These are phyloP conservation scores for Xylaria flabelliformis DNA, from an alignment of 495 filamentous ascomycete species.

Conservation along the genomic window DNA sequence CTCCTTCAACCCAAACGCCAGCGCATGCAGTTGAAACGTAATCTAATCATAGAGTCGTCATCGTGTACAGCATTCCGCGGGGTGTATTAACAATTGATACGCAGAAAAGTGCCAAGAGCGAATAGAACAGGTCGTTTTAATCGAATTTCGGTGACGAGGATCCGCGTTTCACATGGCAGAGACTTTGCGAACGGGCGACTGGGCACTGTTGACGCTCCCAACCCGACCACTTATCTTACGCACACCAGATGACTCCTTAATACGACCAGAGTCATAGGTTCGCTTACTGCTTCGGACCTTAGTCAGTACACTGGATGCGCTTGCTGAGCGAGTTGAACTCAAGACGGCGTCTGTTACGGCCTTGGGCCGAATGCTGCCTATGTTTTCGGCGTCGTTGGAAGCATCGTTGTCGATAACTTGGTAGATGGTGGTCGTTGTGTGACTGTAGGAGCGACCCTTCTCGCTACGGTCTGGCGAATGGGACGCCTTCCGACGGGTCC, in stretches of 20 bases:
- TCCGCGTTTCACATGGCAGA: constrained; percentile 43
- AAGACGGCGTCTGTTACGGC: constrained; percentile 54
- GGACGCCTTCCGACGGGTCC: constrained; percentile 64
- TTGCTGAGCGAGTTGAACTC: constrained; percentile 59
- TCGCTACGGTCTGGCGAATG: constrained; percentile 50
- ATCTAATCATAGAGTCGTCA: constrained; percentile 41
- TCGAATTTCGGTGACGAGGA: constrained; percentile 9
- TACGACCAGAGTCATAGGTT: constrained; percentile 62
- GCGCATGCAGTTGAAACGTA: constrained; percentile 40
- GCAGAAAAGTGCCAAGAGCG: constrained; percentile 30
- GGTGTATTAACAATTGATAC: constrained; percentile 32
- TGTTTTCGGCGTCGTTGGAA: constrained; percentile 61
- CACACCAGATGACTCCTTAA: constrained; percentile 67
- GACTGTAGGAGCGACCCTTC: constrained; percentile 54
- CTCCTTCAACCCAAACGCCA: constrained; percentile 39
- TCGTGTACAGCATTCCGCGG: constrained; percentile 35
- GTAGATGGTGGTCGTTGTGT: constrained; percentile 66
- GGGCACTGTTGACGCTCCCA: constrained; percentile 69
- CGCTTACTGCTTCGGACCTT: constrained; percentile 75
- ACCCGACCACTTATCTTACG: constrained; percentile 92
- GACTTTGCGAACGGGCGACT: constrained; percentile 45
- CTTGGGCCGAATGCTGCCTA: constrained; percentile 63
- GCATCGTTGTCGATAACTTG: constrained; percentile 61
- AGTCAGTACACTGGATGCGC: constrained; percentile 68
- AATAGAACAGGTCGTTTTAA: constrained; percentile 24